Percentiles rank a stretch among this genome's conserved stretches.
phyloP scores from a whole-genome alignment of 345 rosid species.

The Citrus medica region DNA sequence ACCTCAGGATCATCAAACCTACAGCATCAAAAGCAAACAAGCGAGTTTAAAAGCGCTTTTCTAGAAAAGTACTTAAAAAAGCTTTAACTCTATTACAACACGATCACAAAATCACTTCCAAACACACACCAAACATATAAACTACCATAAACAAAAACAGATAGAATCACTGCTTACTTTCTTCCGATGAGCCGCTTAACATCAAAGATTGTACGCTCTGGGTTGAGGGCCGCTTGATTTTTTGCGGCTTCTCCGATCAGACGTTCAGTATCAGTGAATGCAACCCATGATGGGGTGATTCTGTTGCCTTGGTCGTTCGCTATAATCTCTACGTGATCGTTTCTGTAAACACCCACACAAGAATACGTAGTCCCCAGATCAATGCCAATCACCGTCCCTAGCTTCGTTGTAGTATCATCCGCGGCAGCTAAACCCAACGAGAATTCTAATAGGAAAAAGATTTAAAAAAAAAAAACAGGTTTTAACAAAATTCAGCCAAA shows the following conservation, averaged over 20 bases:
- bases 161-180: conserved; percentile 8
- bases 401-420: conserved; percentile 18
- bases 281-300: conserved; percentile 70
- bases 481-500: background rate
- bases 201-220: conserved; percentile 47
- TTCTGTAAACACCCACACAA: conserved; percentile 47
- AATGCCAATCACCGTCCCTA: conserved; percentile 52
- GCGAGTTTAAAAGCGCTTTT: background rate
- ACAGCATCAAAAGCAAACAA: background rate
- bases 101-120: too few species aligned
- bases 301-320: conserved; percentile 70
- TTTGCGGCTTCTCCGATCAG: conserved; percentile 67
- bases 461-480: too few species aligned
- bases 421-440: conserved; percentile 21
- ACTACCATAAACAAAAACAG: too few species aligned
- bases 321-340: conserved; percentile 48
- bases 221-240: conserved; percentile 52
- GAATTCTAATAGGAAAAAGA: conserved; percentile 14
- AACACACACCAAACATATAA: background rate
- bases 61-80: too few species aligned
- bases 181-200: conserved; percentile 57
- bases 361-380: conserved; percentile 61
- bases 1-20: conserved; percentile 47
- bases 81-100: too few species aligned
- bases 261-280: conserved; percentile 60